Percentiles rank a stretch among this genome's conserved stretches.
These are phyloP conservation scores for Microdochium nivale DNA, from an alignment of 2,329 filamentous ascomycete genomes.

Conservation along the genomic window DNA sequence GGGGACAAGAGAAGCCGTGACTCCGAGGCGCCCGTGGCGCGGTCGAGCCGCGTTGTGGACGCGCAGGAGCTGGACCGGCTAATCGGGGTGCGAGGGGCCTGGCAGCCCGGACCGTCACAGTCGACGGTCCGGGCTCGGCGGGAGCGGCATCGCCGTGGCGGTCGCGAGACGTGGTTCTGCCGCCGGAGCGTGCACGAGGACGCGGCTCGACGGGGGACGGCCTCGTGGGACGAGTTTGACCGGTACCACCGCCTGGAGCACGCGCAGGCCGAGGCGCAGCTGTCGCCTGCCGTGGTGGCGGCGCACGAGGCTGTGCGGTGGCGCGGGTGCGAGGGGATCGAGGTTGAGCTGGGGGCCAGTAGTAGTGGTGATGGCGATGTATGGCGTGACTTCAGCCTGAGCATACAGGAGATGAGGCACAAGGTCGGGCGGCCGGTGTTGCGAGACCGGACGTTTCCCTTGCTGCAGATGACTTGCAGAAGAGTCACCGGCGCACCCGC, in stretches of 20 bases:
- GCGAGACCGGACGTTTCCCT: slow-evolving; percentile 56
- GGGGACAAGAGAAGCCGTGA: slow-evolving; percentile 38
- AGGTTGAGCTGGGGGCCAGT: slow-evolving; percentile 11
- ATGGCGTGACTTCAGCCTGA: slow-evolving; percentile 40
- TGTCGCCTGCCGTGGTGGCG: slow-evolving; percentile 47
- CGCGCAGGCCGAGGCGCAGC: slow-evolving; percentile 45
- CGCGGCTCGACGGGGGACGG: slow-evolving; percentile 39
- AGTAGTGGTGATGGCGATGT: slow-evolving; percentile 13
- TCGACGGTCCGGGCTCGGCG: neutral
- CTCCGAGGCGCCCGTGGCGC: slow-evolving; percentile 41
- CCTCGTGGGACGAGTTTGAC: slow-evolving; percentile 56
- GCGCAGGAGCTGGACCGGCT: slow-evolving; percentile 28
- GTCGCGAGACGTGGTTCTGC: slow-evolving; percentile 52
- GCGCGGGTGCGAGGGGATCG: slow-evolving; percentile 32
- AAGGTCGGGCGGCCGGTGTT: slow-evolving; percentile 48
- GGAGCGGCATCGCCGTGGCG: neutral
- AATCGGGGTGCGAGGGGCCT: slow-evolving; percentile 1
- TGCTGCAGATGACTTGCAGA: slow-evolving; percentile 51
- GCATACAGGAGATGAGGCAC: slow-evolving; percentile 59
- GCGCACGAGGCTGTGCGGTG: slow-evolving; percentile 35
- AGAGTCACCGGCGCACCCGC: neutral
- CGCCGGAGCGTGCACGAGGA: slow-evolving; percentile 55
- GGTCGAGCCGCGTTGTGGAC: slow-evolving; percentile 42
- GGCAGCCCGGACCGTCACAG: neutral
- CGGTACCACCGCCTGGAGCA: slow-evolving; percentile 49